These are phyloP conservation scores for Colletotrichum sp. DNA, from an alignment of 2,329 filamentous ascomycete genomes.

Conservation along the genomic window DNA sequence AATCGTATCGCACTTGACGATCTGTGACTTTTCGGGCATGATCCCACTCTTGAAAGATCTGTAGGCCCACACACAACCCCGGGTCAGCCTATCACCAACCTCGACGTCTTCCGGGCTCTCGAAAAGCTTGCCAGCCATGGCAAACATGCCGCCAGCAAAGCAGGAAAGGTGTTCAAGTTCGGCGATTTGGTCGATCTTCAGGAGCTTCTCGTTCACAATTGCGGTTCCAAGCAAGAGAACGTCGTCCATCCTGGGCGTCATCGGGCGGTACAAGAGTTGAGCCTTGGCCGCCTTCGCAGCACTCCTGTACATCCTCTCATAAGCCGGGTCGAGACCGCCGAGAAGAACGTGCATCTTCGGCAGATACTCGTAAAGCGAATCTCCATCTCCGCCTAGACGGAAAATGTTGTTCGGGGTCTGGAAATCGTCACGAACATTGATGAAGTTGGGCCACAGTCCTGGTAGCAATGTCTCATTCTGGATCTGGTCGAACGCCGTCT, in stretches of 20 bases:
- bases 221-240: slow-evolving; percentile 58
- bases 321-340: slow-evolving; percentile 58
- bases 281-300: slow-evolving; percentile 61
- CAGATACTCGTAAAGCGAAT: slow-evolving; percentile 47
- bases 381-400: slow-evolving; percentile 43
- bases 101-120: slow-evolving; percentile 44
- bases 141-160: slow-evolving; percentile 57
- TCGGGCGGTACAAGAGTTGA: slow-evolving; percentile 67
- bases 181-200: slow-evolving; percentile 25
- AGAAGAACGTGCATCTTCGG: slow-evolving; percentile 59
- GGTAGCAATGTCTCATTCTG: slow-evolving; percentile 72
- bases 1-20: slow-evolving; percentile 40
- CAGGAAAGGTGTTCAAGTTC: slow-evolving; percentile 54
- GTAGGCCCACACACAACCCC: slow-evolving; percentile 60
- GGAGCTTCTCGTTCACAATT: slow-evolving; percentile 24
- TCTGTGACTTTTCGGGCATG: slow-evolving; percentile 55
- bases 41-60: slow-evolving; percentile 50
- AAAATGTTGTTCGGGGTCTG: slow-evolving; percentile 33
- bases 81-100: slow-evolving; percentile 47
- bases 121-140: slow-evolving; percentile 51
- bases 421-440: slow-evolving; percentile 62
- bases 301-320: slow-evolving; percentile 60
- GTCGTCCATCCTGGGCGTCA: slow-evolving; percentile 55
- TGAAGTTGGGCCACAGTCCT: slow-evolving; percentile 73
- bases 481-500: slow-evolving; percentile 66